These are phyloP conservation scores for Ehretia macrophylla DNA, from an alignment of 257 asterid species.

Conservation along the genomic window DNA sequence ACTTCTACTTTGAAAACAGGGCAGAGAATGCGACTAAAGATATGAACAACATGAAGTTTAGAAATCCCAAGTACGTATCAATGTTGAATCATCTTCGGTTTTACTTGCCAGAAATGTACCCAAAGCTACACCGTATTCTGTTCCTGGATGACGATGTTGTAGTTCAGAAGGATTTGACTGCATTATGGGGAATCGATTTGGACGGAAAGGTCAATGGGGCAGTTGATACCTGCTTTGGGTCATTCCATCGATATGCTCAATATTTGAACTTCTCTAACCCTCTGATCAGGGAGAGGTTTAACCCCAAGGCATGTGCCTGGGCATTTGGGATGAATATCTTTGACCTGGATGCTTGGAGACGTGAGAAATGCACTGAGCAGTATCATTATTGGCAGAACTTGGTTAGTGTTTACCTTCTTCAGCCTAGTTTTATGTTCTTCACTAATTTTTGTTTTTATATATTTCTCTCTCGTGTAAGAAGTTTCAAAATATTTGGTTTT, in stretches of 20 bases:
- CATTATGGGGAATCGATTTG: conserved; percentile 78
- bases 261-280: conserved; percentile 86
- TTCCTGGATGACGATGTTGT: conserved; percentile 93
- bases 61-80: conserved; percentile 75
- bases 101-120: conserved; percentile 92
- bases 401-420: conserved; percentile 35
- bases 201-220: conserved; percentile 93
- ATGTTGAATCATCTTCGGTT: conserved; percentile 84
- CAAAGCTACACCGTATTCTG: conserved; percentile 70
- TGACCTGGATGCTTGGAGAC: conserved; percentile 94
- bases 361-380: conserved; percentile 65
- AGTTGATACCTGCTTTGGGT: conserved; percentile 86
- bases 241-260: conserved; percentile 74
- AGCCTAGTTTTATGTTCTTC: not conserved
- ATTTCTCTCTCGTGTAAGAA: not conserved
- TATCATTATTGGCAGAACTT: conserved; percentile 88
- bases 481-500: not conserved
- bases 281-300: conserved; percentile 73
- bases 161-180: conserved; percentile 91
- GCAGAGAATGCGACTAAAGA: conserved; percentile 82
- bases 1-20: conserved; percentile 69
- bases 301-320: conserved; percentile 91
- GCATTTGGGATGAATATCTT: conserved; percentile 93
- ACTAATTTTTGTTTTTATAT: not conserved
- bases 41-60: conserved; percentile 57